Evolutionary conservation across 768 basidiomycete genomes (phyloP), one percentile per base, ranked within the genome.

Genomic region (Naganishia randhawae): DNA sequence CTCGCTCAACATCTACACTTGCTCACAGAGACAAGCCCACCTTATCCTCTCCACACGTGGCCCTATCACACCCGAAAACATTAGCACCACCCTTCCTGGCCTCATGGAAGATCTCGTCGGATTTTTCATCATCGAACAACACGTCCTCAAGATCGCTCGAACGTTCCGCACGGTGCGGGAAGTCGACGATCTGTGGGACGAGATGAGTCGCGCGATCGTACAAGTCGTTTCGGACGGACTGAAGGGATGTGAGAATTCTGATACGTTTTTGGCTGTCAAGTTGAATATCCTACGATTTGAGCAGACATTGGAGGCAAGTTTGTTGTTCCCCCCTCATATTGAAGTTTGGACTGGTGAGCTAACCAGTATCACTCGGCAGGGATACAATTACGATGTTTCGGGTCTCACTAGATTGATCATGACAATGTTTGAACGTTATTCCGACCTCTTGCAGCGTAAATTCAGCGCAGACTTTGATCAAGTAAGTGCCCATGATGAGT

Each of bases 161-260:
- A 86, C 85, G 48, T 99, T 99, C 81, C 86, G 96, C n/a, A 91
- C 89, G 17, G 85, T 88, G 72, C 84, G 87, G 51, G 92, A 98
- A 71, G 88, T 98, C 1, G 93, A 98, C 72, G 92, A 94, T 66
- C 85, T 99, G 11, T 98, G 95, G 95, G 91, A 95, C 71, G 86
- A 86, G 14, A 85, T 97, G 66, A 85, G 93, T 63, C 78, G 83
- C 14, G 85, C 89, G 31, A 83, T 98, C 13, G 86, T 88, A 2
- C 84, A 84, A 31, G 87, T 87, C 0, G 87, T 98, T 22, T 86
- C 89, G 37, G 81, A 82, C n/a, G 86, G 89, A 1, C 81, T 98
- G 62, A 83, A 83, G 63, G 84, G 82, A 11, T 91, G 92, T 76
- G 86, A 83, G 50, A 89, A 94, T 72, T 87, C 89, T 0, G 92